Evolutionary conservation across 192 early-diverging fungal genomes (phyloP).

Genomic region (Rhizophagus prolifer): DNA sequence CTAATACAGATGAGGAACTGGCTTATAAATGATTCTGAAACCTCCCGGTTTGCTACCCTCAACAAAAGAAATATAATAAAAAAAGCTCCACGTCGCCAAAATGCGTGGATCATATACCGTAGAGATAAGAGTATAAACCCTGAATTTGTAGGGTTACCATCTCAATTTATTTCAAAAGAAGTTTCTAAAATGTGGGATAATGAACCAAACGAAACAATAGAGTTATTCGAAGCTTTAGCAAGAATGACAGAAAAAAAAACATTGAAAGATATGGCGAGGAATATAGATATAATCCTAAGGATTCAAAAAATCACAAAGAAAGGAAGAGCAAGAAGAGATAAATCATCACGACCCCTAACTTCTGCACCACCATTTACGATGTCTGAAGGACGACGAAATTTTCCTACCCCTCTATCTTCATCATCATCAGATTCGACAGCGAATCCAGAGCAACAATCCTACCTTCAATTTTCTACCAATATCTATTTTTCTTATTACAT

Average conservation of each 20-base stretch:
- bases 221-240: background rate
- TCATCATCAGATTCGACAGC: too few relatives aligned
- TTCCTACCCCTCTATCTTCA: too few relatives aligned
- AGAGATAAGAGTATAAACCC: background rate
- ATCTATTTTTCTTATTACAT: too few relatives aligned
- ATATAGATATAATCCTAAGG: background rate
- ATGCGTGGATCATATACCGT: background rate
- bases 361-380: too few relatives aligned
- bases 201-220: background rate
- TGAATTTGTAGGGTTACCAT: background rate
- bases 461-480: too few relatives aligned
- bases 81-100: background rate
- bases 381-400: too few relatives aligned
- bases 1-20: background rate
- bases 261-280: background rate
- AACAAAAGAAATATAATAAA: background rate
- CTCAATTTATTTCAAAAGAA: background rate
- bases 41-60: background rate
- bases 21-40: background rate
- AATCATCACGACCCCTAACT: too few relatives aligned
- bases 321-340: too few relatives aligned
- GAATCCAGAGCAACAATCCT: too few relatives aligned
- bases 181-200: background rate
- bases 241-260: background rate
- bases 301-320: background rate